Conservation (phyloP, 2,329 filamentous ascomycete genomes). For the Tolypocladium pustulatum region DNA sequence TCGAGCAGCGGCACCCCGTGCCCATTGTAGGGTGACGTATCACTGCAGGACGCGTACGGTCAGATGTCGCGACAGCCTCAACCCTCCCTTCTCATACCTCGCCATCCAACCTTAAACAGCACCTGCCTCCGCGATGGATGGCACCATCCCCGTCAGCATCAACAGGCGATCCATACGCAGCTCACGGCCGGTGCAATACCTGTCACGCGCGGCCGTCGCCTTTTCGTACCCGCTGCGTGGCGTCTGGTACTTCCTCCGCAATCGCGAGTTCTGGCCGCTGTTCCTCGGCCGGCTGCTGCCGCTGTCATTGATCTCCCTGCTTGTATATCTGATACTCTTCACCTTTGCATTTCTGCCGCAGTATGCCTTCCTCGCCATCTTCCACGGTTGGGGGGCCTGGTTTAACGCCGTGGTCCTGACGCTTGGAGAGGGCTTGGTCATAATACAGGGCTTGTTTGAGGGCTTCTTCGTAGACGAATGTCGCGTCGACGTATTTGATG, state of each 20-base stretch:
- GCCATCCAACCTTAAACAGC: neutral
- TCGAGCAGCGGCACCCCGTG: too few species aligned
- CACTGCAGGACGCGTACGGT: neutral
- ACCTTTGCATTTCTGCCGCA: slow-evolving; percentile 82
- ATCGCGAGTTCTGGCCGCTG: slow-evolving; percentile 74
- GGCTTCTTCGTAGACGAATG: slow-evolving; percentile 75
- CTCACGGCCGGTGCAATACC: slow-evolving; percentile 27
- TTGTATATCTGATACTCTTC: slow-evolving; percentile 81
- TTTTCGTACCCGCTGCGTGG: slow-evolving; percentile 55
- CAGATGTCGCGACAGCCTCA: too few species aligned
- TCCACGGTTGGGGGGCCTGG: slow-evolving; percentile 83
- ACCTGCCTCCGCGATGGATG: slow-evolving; percentile 1
- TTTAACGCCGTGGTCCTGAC: slow-evolving; percentile 79
- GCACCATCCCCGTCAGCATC: slow-evolving; percentile 4
- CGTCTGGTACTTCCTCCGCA: slow-evolving; percentile 69
- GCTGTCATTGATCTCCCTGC: slow-evolving; percentile 67
- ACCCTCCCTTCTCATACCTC: neutral
- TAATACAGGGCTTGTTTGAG: slow-evolving; percentile 61
- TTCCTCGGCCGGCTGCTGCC: slow-evolving; percentile 70
- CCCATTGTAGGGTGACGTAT: neutral
- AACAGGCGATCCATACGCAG: slow-evolving; percentile 1
- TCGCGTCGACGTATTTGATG: slow-evolving; percentile 75
- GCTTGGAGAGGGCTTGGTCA: slow-evolving; percentile 68
- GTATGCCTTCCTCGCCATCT: slow-evolving; percentile 78
- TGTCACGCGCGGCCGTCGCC: slow-evolving; percentile 32